Percentiles rank a stretch among this genome's conserved stretches.
phyloP scores from a whole-genome alignment of 2,329 filamentous ascomycete species.

The Hypoxylon sp. region DNA sequence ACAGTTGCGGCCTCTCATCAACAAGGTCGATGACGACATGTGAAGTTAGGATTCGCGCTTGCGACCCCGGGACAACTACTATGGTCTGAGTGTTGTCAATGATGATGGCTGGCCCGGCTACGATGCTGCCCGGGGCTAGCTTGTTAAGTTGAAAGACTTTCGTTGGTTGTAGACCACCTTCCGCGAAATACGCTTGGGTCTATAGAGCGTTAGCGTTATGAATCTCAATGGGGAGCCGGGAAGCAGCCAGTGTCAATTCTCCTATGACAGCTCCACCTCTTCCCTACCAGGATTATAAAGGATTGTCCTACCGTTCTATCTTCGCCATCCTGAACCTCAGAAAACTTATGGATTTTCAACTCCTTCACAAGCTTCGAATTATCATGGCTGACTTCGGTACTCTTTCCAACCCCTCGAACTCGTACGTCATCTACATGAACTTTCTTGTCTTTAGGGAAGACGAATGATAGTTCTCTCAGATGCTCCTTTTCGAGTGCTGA shows the following conservation, averaged over 20 bases:
- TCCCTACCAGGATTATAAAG: background rate
- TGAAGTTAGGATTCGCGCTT: constrained; percentile 54
- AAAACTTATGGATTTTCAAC: constrained; percentile 34
- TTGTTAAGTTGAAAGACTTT: constrained; percentile 44
- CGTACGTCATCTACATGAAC: constrained; percentile 60
- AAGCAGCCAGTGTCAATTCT: background rate
- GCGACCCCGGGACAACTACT: constrained; percentile 58
- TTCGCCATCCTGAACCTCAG: constrained; percentile 27
- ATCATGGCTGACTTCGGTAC: constrained; percentile 43
- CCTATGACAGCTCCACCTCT: background rate
- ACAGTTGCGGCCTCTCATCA: constrained; percentile 67
- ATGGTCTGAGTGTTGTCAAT: constrained; percentile 49
- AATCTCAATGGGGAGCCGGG: background rate
- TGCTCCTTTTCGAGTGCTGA: constrained; percentile 57
- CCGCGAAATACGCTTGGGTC: constrained; percentile 43
- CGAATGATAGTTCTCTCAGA: constrained; percentile 60
- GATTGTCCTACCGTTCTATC: constrained; percentile 34
- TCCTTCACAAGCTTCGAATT: constrained; percentile 47
- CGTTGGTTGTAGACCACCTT: constrained; percentile 43
- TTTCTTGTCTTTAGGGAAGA: constrained; percentile 51
- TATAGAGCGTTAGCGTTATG: constrained; percentile 24
- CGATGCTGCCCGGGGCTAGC: constrained; percentile 37
- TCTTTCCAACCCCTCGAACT: constrained; percentile 53
- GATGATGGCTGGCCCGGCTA: constrained; percentile 46
- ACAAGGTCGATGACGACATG: constrained; percentile 57